phyloP scores from a whole-genome alignment of 345 rosid species.

The Viola odorata region DNA sequence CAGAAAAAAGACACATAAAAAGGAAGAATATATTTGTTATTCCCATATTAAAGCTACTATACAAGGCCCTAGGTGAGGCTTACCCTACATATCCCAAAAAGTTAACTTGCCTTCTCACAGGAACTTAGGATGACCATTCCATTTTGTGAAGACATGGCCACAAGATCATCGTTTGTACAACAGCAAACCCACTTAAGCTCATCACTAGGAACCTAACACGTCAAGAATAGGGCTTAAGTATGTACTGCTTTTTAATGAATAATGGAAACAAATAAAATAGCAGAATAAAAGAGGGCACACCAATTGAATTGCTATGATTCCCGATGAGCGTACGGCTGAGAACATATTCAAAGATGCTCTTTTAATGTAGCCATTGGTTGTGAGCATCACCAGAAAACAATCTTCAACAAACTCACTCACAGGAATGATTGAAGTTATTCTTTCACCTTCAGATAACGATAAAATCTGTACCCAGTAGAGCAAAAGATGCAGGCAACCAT shows the following conservation, averaged over 20 bases:
- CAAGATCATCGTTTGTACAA: constrained; percentile 80
- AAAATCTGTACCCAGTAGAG: constrained; percentile 46
- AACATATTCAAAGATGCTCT: constrained; percentile 78
- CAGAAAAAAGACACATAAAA: not conserved
- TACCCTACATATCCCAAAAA: not conserved
- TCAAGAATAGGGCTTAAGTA: constrained; percentile 11
- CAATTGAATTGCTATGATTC: constrained; percentile 95
- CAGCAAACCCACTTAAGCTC: constrained; percentile 90
- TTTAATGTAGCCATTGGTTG: constrained; percentile 93
- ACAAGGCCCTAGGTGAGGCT: no score
- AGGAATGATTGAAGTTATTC: constrained; percentile 92
- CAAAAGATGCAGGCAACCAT: constrained; percentile 13
- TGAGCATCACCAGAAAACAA: constrained; percentile 85
- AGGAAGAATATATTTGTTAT: not conserved
- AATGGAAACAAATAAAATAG: not conserved
- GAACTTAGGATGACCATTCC: constrained; percentile 89
- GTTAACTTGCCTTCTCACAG: constrained; percentile 59
- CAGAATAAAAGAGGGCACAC: constrained; percentile 37
- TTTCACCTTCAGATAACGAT: constrained; percentile 85
- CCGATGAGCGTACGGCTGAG: constrained; percentile 88
- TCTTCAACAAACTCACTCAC: constrained; percentile 78
- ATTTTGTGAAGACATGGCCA: constrained; percentile 93
- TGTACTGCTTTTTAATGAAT: not conserved
- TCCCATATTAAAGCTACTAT: no score
- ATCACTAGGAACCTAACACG: constrained; percentile 79